Conservation (phyloP, 2,329 filamentous ascomycete species). For the Shiraia bambusicola region DNA sequence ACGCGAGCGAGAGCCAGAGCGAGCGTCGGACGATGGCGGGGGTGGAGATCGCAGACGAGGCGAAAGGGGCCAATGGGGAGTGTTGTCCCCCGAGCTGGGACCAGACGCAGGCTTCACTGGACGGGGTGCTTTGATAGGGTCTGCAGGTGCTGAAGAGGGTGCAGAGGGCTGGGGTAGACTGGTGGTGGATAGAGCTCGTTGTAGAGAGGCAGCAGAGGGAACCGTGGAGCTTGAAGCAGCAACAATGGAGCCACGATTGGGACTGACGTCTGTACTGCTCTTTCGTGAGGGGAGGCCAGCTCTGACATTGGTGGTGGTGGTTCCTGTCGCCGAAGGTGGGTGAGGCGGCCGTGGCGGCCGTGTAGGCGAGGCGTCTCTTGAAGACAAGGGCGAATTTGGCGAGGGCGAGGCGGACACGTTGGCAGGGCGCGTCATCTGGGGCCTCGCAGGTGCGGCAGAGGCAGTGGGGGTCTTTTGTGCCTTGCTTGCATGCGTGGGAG, state of each 20-base stretch:
- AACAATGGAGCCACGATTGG: slow-evolving; percentile 42
- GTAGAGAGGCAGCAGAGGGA: slow-evolving; percentile 63
- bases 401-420: slow-evolving; percentile 42
- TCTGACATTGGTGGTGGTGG: slow-evolving; percentile 22
- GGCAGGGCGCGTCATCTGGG: slow-evolving; percentile 29
- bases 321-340: slow-evolving; percentile 25
- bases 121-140: slow-evolving; percentile 63
- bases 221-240: slow-evolving; percentile 47
- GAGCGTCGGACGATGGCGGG: slow-evolving; percentile 49
- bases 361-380: slow-evolving; percentile 51
- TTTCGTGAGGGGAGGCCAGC: slow-evolving; percentile 45
- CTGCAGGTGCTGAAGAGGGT: slow-evolving; percentile 56
- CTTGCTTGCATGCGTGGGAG: slow-evolving; percentile 1
- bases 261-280: slow-evolving; percentile 49
- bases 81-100: slow-evolving; percentile 47
- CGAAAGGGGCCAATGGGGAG: slow-evolving; percentile 74
- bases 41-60: slow-evolving; percentile 77
- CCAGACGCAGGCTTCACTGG: slow-evolving; percentile 64
- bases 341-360: too few species aligned
- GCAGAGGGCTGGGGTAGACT: slow-evolving; percentile 65
- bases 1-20: slow-evolving; percentile 43
- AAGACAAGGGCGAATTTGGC: slow-evolving; percentile 48
- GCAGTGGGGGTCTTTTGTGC: slow-evolving; percentile 6
- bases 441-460: slow-evolving; percentile 22
- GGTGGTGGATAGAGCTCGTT: slow-evolving; percentile 68